A percentile compares a stretch with the other conserved stretches of the same genome.
phyloP scores from a whole-genome alignment of 139 green algal genomes.

The Volvox reticuliferus region DNA sequence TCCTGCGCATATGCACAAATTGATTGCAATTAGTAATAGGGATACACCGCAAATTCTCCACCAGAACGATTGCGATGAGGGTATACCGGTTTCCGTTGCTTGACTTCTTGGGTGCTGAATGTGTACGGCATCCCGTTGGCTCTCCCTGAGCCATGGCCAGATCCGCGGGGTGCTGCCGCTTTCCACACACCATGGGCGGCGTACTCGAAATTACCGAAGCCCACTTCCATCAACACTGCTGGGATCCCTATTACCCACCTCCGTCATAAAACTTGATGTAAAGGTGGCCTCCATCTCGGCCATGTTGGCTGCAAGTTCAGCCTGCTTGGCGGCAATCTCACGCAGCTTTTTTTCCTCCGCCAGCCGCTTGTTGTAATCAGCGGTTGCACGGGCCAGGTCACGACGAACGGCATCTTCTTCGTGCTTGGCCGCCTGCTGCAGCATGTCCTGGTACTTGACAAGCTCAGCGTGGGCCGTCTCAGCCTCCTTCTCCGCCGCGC shows the following conservation, averaged over 20 bases:
- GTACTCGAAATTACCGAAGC: too few species aligned
- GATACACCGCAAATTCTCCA: too few species aligned
- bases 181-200: too few species aligned
- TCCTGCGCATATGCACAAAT: conserved; percentile 46
- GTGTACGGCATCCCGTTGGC: too few species aligned
- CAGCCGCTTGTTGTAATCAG: conserved; percentile 58
- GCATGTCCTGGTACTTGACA: conserved; percentile 59
- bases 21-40: too few species aligned
- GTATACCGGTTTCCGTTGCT: too few species aligned
- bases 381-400: conserved; percentile 45
- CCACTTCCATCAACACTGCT: too few species aligned
- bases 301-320: conserved; percentile 64
- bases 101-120: too few species aligned
- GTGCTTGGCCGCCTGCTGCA: conserved; percentile 50
- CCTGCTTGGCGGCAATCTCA: conserved; percentile 47
- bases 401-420: conserved; percentile 52
- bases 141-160: too few species aligned
- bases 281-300: conserved; percentile 64
- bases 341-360: conserved; percentile 59
- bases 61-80: too few species aligned
- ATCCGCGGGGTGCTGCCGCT: too few species aligned
- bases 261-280: conserved; percentile 61
- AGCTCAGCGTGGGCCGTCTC: conserved; percentile 64
- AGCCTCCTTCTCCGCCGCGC: conserved; percentile 52
- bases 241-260: conserved; percentile 22